A percentile compares a stretch with the other conserved stretches of the same genome.
Conservation (phyloP, 352 stramenopile genomes). For the Phytophthora aleatoria region DNA sequence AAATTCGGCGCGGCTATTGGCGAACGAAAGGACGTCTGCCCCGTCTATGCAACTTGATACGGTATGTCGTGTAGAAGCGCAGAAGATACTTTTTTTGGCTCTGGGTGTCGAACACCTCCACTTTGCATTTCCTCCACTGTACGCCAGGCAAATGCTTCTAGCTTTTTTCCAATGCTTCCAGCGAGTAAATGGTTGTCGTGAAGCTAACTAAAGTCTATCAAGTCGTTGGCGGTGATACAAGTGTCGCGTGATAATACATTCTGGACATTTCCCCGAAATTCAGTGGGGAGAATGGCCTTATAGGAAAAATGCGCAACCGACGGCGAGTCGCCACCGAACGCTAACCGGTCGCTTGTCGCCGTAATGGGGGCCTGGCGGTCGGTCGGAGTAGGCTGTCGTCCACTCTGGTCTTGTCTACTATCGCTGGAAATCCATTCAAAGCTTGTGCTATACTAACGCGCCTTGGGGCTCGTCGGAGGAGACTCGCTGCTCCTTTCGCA, state of each 20-base stretch:
- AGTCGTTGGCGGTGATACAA: background rate
- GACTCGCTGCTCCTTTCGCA: conserved; percentile 27
- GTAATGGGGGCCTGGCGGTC: background rate
- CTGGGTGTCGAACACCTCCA: background rate
- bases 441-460: conserved; percentile 5
- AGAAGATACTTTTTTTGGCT: conserved; percentile 27
- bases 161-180: background rate
- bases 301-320: conserved; percentile 7
- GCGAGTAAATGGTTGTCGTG: background rate
- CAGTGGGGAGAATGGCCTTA: conserved; percentile 9
- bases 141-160: background rate
- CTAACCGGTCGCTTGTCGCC: background rate
- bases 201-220: background rate
- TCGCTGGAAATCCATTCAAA: too few species aligned
- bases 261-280: conserved; percentile 15
- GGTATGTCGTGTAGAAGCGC: background rate
- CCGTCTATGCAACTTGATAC: conserved; percentile 5
- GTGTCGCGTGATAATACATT: conserved; percentile 19
- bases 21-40: conserved; percentile 18
- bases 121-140: conserved; percentile 4
- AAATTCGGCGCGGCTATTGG: conserved; percentile 20
- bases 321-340: conserved; percentile 4
- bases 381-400: conserved; percentile 13
- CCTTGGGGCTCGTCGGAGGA: background rate
- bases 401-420: conserved; percentile 17